Base-by-base conservation (phyloP, 2,329 filamentous ascomycete species). In the Aaosphaeria arxii region DNA sequence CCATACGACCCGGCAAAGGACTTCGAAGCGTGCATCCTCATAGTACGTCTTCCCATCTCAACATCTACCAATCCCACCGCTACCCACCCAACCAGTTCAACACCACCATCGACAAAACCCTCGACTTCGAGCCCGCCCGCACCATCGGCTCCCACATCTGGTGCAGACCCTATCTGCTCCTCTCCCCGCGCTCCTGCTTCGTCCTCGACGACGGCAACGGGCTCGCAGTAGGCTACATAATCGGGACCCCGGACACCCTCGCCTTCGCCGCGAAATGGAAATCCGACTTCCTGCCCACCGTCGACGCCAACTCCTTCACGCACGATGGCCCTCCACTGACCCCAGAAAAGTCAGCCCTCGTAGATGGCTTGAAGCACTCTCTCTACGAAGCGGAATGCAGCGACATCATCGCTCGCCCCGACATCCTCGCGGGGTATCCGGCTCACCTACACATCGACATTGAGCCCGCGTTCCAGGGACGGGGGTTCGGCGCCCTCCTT, bases 361-460 rank as follows among this genome's bases (percentile, higher is more conserved):
- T 57, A 13, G 53, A 46, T 13, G 46, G 40, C 1, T 50, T 65
- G 11, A 50, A 60, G 30, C 38, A 46, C 5, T 56, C 52, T 5
- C 50, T 63, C 7, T 53, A 63, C 31, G 45, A 50, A 2, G 61
- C 47, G 2, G 53, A 61, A 7, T 64, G 64, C 28, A 63, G 57
- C 40, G 57, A 59, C 50, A 41, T 67, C 29, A 53, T 53, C 5
- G 30, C 45, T 5, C 55, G 50, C 29, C 55, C 56, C 0, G 43
- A 55, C 4, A 42, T 62, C 28, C 47, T 69, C 31, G 44, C 52
- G 17, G 45, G 50, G 36, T 72, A 63, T 49, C 63, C 67, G 1
- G 68, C 66, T 5, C 70, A 73, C 55, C 53, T 73, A 17, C 70
- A 72, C 39, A 65, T 72, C 40, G 59, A 72, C 43, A 61, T 72